Evolutionary conservation across 2,329 filamentous ascomycete genomes (phyloP).

Genomic region (Cercospora janseana): DNA sequence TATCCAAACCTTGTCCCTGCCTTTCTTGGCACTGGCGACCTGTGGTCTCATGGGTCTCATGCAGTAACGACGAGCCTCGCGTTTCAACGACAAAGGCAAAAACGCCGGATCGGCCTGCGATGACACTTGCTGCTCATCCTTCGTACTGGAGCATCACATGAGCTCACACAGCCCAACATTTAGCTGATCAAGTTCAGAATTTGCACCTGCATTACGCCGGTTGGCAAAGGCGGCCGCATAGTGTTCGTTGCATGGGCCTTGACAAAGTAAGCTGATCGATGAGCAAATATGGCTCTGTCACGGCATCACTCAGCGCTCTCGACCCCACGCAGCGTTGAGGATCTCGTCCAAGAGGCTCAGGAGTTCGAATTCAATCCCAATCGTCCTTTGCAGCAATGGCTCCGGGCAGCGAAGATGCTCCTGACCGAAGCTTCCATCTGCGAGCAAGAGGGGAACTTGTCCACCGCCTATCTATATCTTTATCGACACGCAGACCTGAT

Average conservation of each 20-base stretch:
- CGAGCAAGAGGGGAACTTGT: constrained; percentile 77
- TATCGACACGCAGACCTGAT: constrained; percentile 86
- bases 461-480: constrained; percentile 87
- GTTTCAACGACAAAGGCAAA: not conserved
- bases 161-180: not conserved
- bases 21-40: constrained; percentile 7
- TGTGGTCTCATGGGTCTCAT: not conserved
- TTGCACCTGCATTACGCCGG: not conserved
- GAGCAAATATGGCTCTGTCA: constrained; percentile 32
- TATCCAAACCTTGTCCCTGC: not conserved
- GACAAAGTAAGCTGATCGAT: not conserved
- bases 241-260: constrained; percentile 3
- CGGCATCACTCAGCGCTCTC: constrained; percentile 31
- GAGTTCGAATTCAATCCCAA: constrained; percentile 77
- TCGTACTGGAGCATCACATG: not conserved
- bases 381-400: constrained; percentile 61
- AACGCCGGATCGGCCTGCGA: not conserved
- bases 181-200: not conserved
- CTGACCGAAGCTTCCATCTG: constrained; percentile 73
- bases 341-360: constrained; percentile 72
- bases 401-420: constrained; percentile 34
- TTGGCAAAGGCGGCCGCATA: not conserved
- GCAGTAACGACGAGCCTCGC: constrained; percentile 9
- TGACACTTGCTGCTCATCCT: not conserved
- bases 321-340: constrained; percentile 58